A percentile compares a stretch with the other conserved stretches of the same genome.
These are phyloP conservation scores for Picochlorum sp. DNA, from an alignment of 139 green algal genomes.

Conservation along the genomic window DNA sequence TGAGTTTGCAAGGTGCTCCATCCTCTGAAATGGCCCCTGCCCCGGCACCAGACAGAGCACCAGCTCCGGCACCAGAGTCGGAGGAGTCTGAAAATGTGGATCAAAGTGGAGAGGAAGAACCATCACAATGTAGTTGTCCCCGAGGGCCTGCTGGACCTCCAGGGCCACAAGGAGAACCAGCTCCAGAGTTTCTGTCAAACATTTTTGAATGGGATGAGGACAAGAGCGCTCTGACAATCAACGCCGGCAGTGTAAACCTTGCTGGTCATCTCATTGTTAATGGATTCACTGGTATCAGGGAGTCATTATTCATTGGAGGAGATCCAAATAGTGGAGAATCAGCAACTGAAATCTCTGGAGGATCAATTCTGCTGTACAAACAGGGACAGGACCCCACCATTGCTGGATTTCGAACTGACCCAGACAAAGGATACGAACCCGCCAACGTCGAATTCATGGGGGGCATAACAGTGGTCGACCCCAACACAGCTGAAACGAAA, in stretches of 20 bases:
- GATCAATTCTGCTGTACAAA: constrained; percentile 3
- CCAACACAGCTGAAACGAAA: background rate
- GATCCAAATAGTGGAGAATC: constrained; percentile 5
- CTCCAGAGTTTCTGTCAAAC: constrained; percentile 6
- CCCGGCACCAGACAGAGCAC: too few species aligned
- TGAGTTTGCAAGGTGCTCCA: too few species aligned
- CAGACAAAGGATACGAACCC: background rate
- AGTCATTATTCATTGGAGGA: constrained; percentile 10
- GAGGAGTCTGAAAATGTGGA: too few species aligned
- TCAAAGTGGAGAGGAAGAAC: background rate
- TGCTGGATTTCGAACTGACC: constrained; percentile 3
- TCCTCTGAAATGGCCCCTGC: too few species aligned
- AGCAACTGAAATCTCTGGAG: constrained; percentile 4
- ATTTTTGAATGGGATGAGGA: constrained; percentile 6
- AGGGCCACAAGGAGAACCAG: background rate
- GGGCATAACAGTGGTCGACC: background rate
- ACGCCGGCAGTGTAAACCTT: constrained; percentile 1
- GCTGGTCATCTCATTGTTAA: constrained; percentile 1
- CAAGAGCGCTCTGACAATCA: background rate
- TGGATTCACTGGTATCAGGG: constrained; percentile 1
- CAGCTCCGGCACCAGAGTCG: too few species aligned
- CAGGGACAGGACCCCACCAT: background rate
- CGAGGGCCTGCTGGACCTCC: background rate
- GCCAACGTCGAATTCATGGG: background rate
- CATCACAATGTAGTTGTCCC: background rate